Evolutionary conservation across 345 rosid species (phyloP).

Genomic region (Acer negundo): DNA sequence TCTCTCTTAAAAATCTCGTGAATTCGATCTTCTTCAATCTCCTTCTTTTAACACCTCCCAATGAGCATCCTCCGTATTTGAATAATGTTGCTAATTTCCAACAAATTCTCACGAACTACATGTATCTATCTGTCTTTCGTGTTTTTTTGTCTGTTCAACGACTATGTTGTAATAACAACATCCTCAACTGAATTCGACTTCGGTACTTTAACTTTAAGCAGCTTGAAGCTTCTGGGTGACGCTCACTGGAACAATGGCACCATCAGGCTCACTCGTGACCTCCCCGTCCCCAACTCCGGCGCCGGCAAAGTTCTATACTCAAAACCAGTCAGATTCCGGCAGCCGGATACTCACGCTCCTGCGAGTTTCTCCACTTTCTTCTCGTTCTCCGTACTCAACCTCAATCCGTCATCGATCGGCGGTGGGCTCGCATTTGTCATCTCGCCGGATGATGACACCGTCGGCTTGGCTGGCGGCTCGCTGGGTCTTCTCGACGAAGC

Average conservation of each 20-base stretch:
- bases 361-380: constrained; percentile 87
- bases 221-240: constrained; percentile 81
- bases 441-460: constrained; percentile 58
- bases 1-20: constrained; percentile 32
- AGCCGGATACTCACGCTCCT: constrained; percentile 44
- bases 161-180: constrained; percentile 17
- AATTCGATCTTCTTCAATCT: constrained; percentile 25
- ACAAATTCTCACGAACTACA: constrained; percentile 25
- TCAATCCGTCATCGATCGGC: constrained; percentile 91
- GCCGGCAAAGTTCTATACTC: constrained; percentile 80
- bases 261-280: constrained; percentile 81
- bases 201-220: constrained; percentile 70
- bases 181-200: constrained; percentile 70
- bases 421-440: constrained; percentile 93
- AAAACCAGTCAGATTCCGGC: constrained; percentile 73
- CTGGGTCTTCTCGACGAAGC: constrained; percentile 58
- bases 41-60: constrained; percentile 1
- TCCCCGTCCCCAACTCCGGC: constrained; percentile 80
- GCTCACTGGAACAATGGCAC: constrained; percentile 85
- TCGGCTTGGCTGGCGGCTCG: constrained; percentile 78
- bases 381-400: constrained; percentile 70
- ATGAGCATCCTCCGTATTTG: constrained; percentile 34
- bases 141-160: constrained; percentile 42
- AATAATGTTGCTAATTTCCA: constrained; percentile 41
- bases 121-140: constrained; percentile 29